phyloP scores from a whole-genome alignment of 2,329 filamentous ascomycete genomes.

The Bipolaris oryzae region DNA sequence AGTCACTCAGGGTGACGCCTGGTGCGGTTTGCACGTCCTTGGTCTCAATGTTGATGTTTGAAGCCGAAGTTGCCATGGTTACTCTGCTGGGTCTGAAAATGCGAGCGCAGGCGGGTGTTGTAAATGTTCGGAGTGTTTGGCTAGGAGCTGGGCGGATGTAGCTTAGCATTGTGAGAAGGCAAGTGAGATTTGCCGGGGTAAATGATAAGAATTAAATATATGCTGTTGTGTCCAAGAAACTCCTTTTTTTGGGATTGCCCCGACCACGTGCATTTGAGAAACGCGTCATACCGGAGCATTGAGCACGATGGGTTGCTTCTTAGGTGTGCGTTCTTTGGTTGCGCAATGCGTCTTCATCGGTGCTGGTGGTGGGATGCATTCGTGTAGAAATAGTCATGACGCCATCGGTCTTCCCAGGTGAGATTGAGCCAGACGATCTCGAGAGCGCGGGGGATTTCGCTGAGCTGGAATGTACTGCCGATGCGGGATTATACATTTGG shows the following conservation, averaged over 20 bases:
- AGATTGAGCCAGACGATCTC: conserved; percentile 15
- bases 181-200: neutral
- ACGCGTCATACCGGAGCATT: conserved; percentile 19
- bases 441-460: conserved; percentile 7
- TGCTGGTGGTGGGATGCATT: conserved; percentile 3
- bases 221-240: neutral
- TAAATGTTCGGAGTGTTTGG: conserved; percentile 20
- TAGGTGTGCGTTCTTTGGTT: neutral
- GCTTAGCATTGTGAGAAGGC: conserved; percentile 16
- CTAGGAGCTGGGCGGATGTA: conserved; percentile 23
- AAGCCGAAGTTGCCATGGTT: conserved; percentile 39
- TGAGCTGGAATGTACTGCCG: conserved; percentile 1
- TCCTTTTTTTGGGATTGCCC: conserved; percentile 4
- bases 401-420: conserved; percentile 21
- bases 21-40: conserved; percentile 60
- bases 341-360: conserved; percentile 6
- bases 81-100: conserved; percentile 21
- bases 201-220: conserved; percentile 6
- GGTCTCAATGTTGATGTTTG: conserved; percentile 57
- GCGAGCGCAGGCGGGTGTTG: conserved; percentile 23
- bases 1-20: conserved; percentile 55
- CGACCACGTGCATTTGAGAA: conserved; percentile 11
- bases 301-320: neutral
- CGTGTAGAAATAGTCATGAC: conserved; percentile 33
- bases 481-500: neutral